phyloP scores from a whole-genome alignment of 371 early-diverging fungal species.

The Chytridium lagenaria region DNA sequence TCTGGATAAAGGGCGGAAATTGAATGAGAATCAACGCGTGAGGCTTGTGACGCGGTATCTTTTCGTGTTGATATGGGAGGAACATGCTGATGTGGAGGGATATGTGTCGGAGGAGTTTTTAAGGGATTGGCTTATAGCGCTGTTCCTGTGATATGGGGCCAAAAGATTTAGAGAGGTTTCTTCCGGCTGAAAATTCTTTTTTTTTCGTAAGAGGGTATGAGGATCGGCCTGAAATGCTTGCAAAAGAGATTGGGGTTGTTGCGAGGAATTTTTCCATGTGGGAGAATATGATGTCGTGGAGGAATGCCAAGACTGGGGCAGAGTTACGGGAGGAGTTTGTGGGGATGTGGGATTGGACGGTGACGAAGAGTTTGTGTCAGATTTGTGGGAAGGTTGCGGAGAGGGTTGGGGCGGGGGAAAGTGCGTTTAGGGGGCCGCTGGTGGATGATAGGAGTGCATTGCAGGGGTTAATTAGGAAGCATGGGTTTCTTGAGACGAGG shows the following conservation, averaged over 20 bases:
- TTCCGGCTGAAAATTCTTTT: not conserved
- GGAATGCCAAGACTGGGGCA: slow-evolving; percentile 4
- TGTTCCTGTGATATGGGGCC: slow-evolving; percentile 19
- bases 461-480: not conserved
- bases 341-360: slow-evolving; percentile 7
- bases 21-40: slow-evolving; percentile 1
- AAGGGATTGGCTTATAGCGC: slow-evolving; percentile 20
- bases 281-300: slow-evolving; percentile 18
- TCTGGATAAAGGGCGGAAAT: slow-evolving; percentile 5
- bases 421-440: not conserved
- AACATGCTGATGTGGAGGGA: slow-evolving; percentile 15
- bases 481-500: not conserved
- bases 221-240: not conserved
- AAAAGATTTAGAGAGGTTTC: slow-evolving; percentile 6
- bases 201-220: not conserved
- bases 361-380: not conserved
- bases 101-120: slow-evolving; percentile 9
- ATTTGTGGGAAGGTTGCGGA: slow-evolving; percentile 14
- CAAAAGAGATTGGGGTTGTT: not conserved
- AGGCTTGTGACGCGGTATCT: not conserved
- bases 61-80: slow-evolving; percentile 10
- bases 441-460: slow-evolving; percentile 9
- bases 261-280: not conserved
- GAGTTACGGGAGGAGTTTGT: slow-evolving; percentile 9
- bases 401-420: not conserved